Evolutionary conservation across 2,329 filamentous ascomycete species (phyloP), one percentile per base, ranked within the genome.

Genomic region (Apiospora kogelbergensis): DNA sequence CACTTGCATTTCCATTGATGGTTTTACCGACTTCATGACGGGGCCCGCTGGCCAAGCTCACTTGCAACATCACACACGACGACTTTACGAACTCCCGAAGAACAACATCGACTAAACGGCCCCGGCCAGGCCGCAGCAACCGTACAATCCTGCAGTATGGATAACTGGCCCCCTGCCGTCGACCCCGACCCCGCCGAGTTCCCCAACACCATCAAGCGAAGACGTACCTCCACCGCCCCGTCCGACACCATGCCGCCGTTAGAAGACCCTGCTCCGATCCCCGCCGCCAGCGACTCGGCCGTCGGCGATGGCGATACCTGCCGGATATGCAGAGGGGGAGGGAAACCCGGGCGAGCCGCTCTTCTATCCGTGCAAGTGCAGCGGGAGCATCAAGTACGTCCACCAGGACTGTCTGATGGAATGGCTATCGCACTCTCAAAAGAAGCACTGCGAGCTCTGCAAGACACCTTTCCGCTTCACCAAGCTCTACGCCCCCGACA

Each of bases 371-470:
- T 99, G 96, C 90, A 98, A 98, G 85, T 99, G 96, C 84, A 98
- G 94, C 78, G 96, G 96, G 69, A 98, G 95, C 82, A 99, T 99
- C 83, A 98, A 97, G 83, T 97, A 92, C 77, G 96, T 99, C 71
- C 96, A 99, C 80, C 96, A 99, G 81, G 93, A 97, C 79, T 99
- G 96, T 80, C 84, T 99, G 81, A 97, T 99, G 92, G 95, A 98
- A 81, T 99, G 96, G 96, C 86, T 99, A 26, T 95, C 94, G 65
- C 97, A 99, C 81, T 98, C 96, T 1, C 95, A 99, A 80, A 99
- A 99, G 88, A 98, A 98, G 81, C 93, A 99, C 84, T 99, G 97
- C 85, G 96, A 99, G 84, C 90, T 99, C 44, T 99, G 96, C 89
- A 99, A 99, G 84, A 99, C 96, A 2, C 91, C 95, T 0, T 99